A percentile compares a stretch with the other conserved stretches of the same genome.
phyloP scores from a whole-genome alignment of 257 asterid species.

The Primulina tabacum region DNA sequence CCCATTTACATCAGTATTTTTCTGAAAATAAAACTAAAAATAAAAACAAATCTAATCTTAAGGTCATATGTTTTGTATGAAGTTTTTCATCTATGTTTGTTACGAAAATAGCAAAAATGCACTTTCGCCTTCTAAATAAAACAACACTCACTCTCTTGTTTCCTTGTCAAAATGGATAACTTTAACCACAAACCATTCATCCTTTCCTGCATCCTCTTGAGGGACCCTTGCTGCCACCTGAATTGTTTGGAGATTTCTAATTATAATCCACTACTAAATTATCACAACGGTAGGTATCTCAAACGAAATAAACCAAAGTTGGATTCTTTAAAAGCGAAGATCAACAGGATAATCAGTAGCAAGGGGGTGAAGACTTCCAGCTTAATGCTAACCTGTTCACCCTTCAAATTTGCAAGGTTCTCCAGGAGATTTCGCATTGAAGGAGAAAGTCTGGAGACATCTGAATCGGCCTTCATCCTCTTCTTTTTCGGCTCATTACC shows the following conservation, averaged over 20 bases:
- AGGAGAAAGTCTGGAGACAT: slow-evolving; percentile 59
- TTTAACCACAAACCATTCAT: slow-evolving; percentile 96
- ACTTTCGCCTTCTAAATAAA: slow-evolving; percentile 3
- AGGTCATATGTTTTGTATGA: neutral
- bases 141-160: slow-evolving; percentile 65
- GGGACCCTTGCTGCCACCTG: slow-evolving; percentile 96
- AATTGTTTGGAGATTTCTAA: slow-evolving; percentile 17
- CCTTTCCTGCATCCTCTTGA: slow-evolving; percentile 84
- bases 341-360: neutral
- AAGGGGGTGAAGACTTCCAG: slow-evolving; percentile 15
- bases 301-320: slow-evolving; percentile 5
- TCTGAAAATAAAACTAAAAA: neutral
- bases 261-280: neutral
- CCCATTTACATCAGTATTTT: neutral
- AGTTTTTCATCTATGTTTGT: neutral
- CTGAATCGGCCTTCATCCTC: slow-evolving; percentile 77
- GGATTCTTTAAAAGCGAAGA: neutral
- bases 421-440: slow-evolving; percentile 66
- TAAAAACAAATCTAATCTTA: neutral
- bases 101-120: neutral
- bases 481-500: slow-evolving; percentile 87
- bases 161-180: slow-evolving; percentile 94
- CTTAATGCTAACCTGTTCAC: slow-evolving; percentile 70
- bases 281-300: slow-evolving; percentile 1
- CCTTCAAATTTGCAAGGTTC: slow-evolving; percentile 82